Evolutionary conservation across 345 rosid species (phyloP).

Genomic region (Citrus maxima): DNA sequence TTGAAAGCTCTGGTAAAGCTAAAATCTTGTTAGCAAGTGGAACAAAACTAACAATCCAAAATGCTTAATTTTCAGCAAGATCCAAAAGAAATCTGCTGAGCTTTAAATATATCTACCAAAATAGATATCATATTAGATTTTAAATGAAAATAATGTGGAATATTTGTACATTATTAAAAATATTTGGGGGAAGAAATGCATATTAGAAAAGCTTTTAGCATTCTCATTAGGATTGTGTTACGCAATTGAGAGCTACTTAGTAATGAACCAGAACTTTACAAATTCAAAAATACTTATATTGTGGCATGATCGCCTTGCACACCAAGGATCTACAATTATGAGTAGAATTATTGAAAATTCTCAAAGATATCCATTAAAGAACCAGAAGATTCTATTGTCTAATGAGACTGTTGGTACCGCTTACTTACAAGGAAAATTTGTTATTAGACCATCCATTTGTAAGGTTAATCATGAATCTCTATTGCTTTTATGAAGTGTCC

Average conservation of each 20-base stretch:
- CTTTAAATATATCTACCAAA: too few relatives aligned
- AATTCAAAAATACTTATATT: background rate
- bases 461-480: constrained; percentile 3
- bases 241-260: too few relatives aligned
- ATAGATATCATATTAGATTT: background rate
- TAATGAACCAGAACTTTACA: too few relatives aligned
- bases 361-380: background rate
- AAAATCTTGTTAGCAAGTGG: too few relatives aligned
- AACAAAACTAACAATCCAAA: background rate
- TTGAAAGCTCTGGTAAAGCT: too few relatives aligned
- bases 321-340: background rate
- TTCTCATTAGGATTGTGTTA: too few relatives aligned
- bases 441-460: background rate
- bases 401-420: background rate
- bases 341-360: background rate
- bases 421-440: constrained; percentile 16
- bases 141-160: background rate
- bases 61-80: background rate
- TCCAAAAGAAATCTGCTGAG: too few relatives aligned
- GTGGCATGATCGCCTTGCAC: background rate
- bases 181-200: too few relatives aligned
- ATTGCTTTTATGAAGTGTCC: background rate
- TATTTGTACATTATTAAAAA: too few relatives aligned
- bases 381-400: too few relatives aligned
- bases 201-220: background rate